phyloP scores from a whole-genome alignment of 495 filamentous ascomycete genomes.

The Glutinoglossum americanum region DNA sequence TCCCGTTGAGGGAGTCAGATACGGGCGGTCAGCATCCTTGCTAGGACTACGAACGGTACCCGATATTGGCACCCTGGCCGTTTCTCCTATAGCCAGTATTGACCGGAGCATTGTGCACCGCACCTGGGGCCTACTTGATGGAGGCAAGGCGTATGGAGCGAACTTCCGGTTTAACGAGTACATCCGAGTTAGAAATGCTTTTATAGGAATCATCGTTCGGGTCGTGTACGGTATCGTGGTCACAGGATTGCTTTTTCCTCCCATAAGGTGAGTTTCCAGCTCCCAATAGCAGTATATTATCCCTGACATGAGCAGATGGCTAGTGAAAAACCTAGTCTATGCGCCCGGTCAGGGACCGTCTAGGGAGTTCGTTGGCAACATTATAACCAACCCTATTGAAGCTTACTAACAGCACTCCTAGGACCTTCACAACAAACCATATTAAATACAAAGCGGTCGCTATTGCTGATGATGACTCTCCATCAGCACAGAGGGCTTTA shows the following conservation, averaged over 20 bases:
- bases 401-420: background rate
- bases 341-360: conserved; percentile 47
- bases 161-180: conserved; percentile 54
- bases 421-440: conserved; percentile 11
- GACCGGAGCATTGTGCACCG: conserved; percentile 54
- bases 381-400: conserved; percentile 8
- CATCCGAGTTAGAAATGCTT: conserved; percentile 34
- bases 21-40: conserved; percentile 19
- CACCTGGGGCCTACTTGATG: conserved; percentile 50
- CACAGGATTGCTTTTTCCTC: conserved; percentile 30
- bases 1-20: conserved; percentile 26
- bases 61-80: conserved; percentile 45
- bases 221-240: conserved; percentile 28
- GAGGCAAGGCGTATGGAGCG: conserved; percentile 41
- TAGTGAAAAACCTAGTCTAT: conserved; percentile 30
- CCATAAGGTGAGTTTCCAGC: conserved; percentile 13
- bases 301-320: conserved; percentile 17
- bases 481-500: conserved; percentile 23
- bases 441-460: conserved; percentile 49
- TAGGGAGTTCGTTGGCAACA: conserved; percentile 26
- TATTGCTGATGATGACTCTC: conserved; percentile 28
- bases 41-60: conserved; percentile 40
- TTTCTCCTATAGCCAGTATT: conserved; percentile 30
- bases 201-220: conserved; percentile 35
- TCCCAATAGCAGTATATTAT: background rate